phyloP scores from a whole-genome alignment of 306 rosid species.

The Dryas octopetala region DNA sequence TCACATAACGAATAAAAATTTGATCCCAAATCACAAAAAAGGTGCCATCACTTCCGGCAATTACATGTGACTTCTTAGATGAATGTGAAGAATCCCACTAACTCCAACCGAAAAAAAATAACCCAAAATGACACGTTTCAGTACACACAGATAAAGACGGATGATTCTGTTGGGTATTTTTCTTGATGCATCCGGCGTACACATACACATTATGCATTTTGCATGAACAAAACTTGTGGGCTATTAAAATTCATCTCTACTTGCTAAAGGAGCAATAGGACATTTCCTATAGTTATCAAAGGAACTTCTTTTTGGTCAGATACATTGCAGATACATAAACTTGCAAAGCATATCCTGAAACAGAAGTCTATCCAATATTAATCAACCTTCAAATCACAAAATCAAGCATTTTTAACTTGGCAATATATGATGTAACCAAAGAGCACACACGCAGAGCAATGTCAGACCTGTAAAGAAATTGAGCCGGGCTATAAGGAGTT shows the following conservation, averaged over 20 bases:
- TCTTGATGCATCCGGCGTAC: conserved; percentile 6
- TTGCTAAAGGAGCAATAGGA: conserved; percentile 10
- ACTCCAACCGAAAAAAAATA: neutral
- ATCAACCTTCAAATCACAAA: conserved; percentile 12
- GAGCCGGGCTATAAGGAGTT: conserved; percentile 46
- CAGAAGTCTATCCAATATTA: conserved; percentile 14
- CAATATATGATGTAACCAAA: conserved; percentile 19
- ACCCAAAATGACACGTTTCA: neutral
- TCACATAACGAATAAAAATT: neutral
- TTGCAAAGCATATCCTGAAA: neutral
- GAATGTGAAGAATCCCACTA: neutral
- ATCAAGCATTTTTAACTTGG: conserved; percentile 17
- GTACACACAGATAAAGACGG: conserved; percentile 10
- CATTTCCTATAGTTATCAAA: conserved; percentile 7
- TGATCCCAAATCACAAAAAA: neutral
- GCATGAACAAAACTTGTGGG: conserved; percentile 10
- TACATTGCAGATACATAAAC: conserved; percentile 3
- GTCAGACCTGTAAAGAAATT: conserved; percentile 54
- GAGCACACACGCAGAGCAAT: conserved; percentile 21
- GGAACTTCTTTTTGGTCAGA: neutral
- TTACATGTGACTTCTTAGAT: neutral
- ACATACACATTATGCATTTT: conserved; percentile 12
- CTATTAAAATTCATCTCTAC: conserved; percentile 17
- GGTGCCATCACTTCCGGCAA: neutral
- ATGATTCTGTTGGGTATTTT: neutral